Evolutionary conservation across 257 asterid genomes (phyloP), one percentile per base, ranked within the genome.

Genomic region (Penstemon eatonii): DNA sequence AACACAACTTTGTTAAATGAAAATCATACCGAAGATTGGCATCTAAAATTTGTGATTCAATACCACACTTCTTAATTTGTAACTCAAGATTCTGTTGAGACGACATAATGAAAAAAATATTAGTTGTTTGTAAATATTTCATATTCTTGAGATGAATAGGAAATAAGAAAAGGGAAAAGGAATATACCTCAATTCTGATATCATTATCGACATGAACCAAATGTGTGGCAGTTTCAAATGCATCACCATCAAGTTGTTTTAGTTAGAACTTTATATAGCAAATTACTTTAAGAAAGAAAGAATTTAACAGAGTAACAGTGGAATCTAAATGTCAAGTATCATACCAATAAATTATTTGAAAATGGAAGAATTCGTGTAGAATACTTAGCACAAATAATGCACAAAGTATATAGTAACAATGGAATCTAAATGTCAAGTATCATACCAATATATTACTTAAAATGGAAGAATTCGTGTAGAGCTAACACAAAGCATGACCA

Each of bases 41-140:
- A 77, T 86, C 87, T 9, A 71, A 43, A 36, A 85, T 71, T 55
- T 81, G 89, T 43, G 80, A 51, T 59, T 83, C 84, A 8, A 81
- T 61, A 9, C 64, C 15, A 33, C 67, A 53, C 68, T 85, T 81
- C 74, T 78, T 77, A 9, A 82, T 77, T 73, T 84, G 88, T 64
- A 82, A 79, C 68, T 86, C 82, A 3, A 77, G 69, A 79, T 88
- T 88, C 96, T 86, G 63, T 43, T 51, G 38, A 79, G 33, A 25
- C 2, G 33, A 25, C 33, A 25, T 25, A 18, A 55, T 40, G 65
- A 70, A 0, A 44, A 53, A 5, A 1, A 25, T 1, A 25, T 25
- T 25, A 25, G 33, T 25, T 25, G 33, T 25, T 1, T 25, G 1
- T 25, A 25, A 25, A 25, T 0, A 25, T 8, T 4, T 13, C 3